phyloP scores from a whole-genome alignment of 139 green algal species.

The Mychonastes homosphaera region DNA sequence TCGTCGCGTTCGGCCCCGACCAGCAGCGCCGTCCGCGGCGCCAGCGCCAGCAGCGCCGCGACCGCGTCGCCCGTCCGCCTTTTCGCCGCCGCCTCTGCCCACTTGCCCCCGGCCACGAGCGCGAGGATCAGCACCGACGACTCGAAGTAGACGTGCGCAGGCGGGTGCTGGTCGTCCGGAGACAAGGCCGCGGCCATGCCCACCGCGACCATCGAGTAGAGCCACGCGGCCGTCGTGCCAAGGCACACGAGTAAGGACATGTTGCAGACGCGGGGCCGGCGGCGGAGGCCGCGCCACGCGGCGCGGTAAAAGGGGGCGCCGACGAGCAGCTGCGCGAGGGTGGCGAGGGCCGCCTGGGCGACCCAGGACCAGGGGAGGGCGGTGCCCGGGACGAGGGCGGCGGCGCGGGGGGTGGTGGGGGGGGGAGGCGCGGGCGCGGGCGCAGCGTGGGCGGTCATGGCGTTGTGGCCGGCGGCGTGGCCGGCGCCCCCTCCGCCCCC shows the following conservation, averaged over 20 bases:
- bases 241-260: constrained; percentile 94
- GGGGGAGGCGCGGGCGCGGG: constrained; percentile 1
- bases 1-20: no score
- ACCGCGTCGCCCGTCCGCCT: constrained; percentile 59
- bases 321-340: constrained; percentile 72
- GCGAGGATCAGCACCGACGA: constrained; percentile 89
- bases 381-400: constrained; percentile 15
- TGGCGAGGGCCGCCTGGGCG: constrained; percentile 57
- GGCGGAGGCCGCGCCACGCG: constrained; percentile 24
- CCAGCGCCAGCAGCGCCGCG: constrained; percentile 61
- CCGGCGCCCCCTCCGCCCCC: neutral
- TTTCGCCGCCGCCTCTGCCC: constrained; percentile 23
- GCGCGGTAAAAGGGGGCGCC: constrained; percentile 42
- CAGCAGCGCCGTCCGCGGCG: constrained; percentile 61
- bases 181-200: constrained; percentile 3
- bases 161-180: constrained; percentile 2
- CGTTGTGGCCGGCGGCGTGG: neutral
- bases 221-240: constrained; percentile 82
- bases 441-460: neutral
- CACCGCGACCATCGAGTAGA: constrained; percentile 65
- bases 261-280: constrained; percentile 33
- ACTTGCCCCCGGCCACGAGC: constrained; percentile 83
- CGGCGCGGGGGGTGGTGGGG: constrained; percentile 6
- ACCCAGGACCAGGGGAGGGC: constrained; percentile 16
- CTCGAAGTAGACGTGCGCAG: constrained; percentile 69